A percentile compares a stretch with the other conserved stretches of the same genome.
Conservation (phyloP, 2,329 filamentous ascomycete species). For the Cladosporium sp. region DNA sequence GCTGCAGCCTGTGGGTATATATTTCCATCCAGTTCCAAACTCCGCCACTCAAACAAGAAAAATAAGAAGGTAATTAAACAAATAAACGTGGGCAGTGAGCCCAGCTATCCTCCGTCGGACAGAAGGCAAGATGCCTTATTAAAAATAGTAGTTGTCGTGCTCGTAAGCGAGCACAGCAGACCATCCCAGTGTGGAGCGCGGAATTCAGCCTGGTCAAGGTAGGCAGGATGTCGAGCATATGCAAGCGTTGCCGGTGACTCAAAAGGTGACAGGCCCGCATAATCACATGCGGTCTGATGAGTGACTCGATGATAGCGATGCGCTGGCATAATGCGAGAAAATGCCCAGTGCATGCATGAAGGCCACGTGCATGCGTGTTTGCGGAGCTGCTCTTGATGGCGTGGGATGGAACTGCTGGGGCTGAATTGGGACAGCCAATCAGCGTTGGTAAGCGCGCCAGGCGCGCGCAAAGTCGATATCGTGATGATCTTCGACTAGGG, state of each 20-base stretch:
- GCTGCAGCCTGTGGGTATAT: slow-evolving; percentile 18
- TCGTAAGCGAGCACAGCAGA: neutral
- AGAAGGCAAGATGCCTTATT: slow-evolving; percentile 1
- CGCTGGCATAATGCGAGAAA: slow-evolving; percentile 11
- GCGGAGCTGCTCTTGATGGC: slow-evolving; percentile 3
- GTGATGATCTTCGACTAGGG: slow-evolving; percentile 14
- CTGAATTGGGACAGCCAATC: neutral
- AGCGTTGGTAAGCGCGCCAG: slow-evolving; percentile 6
- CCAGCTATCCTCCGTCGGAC: neutral
- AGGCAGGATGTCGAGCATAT: neutral
- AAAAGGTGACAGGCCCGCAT: slow-evolving; percentile 16
- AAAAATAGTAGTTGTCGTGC: neutral
- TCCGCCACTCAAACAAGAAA: slow-evolving; percentile 8
- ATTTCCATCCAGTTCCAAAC: slow-evolving; percentile 14
- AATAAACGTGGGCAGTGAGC: neutral
- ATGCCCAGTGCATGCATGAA: slow-evolving; percentile 12
- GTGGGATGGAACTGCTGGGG: slow-evolving; percentile 16
- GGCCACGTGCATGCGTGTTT: neutral
- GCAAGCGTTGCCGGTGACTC: slow-evolving; percentile 9
- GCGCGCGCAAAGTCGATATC: slow-evolving; percentile 5
- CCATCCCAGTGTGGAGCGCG: neutral
- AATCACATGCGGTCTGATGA: slow-evolving; percentile 11
- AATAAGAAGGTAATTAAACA: neutral
- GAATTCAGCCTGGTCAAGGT: neutral
- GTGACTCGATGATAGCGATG: neutral